Evolutionary conservation across 148 eudicot species (phyloP), one percentile per base, ranked within the genome.

Genomic region (Drosera capensis): DNA sequence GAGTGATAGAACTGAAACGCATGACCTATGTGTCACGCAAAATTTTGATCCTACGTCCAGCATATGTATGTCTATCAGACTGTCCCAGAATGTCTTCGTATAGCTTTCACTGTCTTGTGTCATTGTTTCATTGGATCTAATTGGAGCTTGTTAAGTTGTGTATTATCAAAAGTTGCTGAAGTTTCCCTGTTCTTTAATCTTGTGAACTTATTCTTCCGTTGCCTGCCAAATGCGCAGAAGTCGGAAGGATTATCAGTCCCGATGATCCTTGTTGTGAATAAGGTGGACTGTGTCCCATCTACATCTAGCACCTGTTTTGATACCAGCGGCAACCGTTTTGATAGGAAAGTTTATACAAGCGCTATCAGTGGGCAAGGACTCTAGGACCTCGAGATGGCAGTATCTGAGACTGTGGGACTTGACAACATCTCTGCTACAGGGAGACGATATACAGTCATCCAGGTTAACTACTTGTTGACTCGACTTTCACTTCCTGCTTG

Each of bases 281-380:
- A 84, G 58, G 68, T 90, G 52, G 97, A 90, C 59, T 69, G 94
- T 55, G 75, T 71, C 49, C 55, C 66, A 49, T 63, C 72, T 30
- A 23, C 57, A 17, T 15, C 43, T 18, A 30, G 46, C 29, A 71
- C 73, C 20, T 71, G 73, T 67, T 71, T 68, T 23, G 42, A 46
- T 46, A 56, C 26, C 24, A 40, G 52, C 17, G 66, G 37, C 26
- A 34, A 46, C 38, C 45, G 57, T 37, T 84, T 90, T 54, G 53
- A 55, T 56, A 75, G 65, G 60, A 58, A 56, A 43, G 65, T 90
- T 46, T 70, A 54, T 56, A 84, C 97, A 34, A 84, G 84, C 67
- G 95, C 95, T 25, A 78, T 90, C 46, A 80, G 72, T 47, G 97
- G 94, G 57, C 68, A 77, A 60, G 97, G 97, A 37, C 60, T 90